A percentile compares a stretch with the other conserved stretches of the same genome.
phyloP scores from a whole-genome alignment of 208 protist species.

The Endotrypanum monterogeii region DNA sequence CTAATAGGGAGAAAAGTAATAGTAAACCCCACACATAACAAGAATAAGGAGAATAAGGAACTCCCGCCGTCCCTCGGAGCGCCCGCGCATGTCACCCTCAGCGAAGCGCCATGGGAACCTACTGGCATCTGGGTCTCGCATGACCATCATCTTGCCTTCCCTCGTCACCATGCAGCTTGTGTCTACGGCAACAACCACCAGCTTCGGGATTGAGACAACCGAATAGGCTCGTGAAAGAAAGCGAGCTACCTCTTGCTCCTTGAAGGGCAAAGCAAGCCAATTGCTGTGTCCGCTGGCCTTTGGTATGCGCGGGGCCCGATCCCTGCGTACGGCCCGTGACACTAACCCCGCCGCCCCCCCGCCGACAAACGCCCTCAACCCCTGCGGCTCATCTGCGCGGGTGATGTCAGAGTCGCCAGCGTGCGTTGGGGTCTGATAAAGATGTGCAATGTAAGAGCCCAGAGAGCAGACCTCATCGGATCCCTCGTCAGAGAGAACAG shows the following conservation, averaged over 20 bases:
- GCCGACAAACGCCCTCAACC: no score
- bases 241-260: conserved; percentile 23
- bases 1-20: conserved; percentile 24
- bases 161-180: conserved; percentile 41
- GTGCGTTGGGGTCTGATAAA: background rate
- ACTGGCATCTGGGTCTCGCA: conserved; percentile 32
- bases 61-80: conserved; percentile 9
- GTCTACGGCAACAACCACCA: conserved; percentile 45
- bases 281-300: conserved; percentile 36
- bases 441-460: background rate
- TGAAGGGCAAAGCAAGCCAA: conserved; percentile 63
- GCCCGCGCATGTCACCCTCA: conserved; percentile 19
- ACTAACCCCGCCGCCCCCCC: background rate
- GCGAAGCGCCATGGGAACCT: conserved; percentile 56
- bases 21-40: conserved; percentile 11
- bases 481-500: background rate
- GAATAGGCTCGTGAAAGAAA: conserved; percentile 32
- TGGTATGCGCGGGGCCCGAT: conserved; percentile 17
- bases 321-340: background rate
- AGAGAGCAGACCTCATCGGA: background rate
- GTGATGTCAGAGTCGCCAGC: background rate
- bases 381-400: background rate
- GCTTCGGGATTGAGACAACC: conserved; percentile 41
- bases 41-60: conserved; percentile 17
- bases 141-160: conserved; percentile 37